Base-by-base conservation (phyloP, 2,329 filamentous ascomycete genomes). In the Cryphonectria nitschkei region DNA sequence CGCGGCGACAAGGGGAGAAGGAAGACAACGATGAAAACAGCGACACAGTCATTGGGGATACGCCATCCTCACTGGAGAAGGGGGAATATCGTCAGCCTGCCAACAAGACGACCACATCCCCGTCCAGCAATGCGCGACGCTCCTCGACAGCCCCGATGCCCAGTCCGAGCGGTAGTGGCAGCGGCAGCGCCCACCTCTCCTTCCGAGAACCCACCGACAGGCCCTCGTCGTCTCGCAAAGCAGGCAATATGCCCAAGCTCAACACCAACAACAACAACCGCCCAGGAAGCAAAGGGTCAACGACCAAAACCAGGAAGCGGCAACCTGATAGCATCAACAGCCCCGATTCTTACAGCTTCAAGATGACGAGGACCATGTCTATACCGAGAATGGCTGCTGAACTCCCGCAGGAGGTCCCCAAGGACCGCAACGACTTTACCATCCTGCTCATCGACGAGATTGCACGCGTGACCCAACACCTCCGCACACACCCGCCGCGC, bases 391-490 rank as follows among this genome's bases (percentile, higher is more conserved):
- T 74, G 14, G 46, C 39, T n/a, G 29, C 61, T 43, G 76, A 81
- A 64, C 75, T 80, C 0, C 79, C 80, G 4, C 76, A 79, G 1
- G 75, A 78, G 8, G 75, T 87, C 2, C 85, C 85, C 0, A 75
- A 75, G 0, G 81, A 84, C 64, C 78, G 83, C 14, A 78, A 83
- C 11, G 83, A 89, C 22, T 87, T 90, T 46, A 87, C 88, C 63
- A 84, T 90, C 50, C 82, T 94, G 5, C 89, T 97, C 13, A 89
- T 93, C 2, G 85, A 89, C 46, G 90, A 92, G 74, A 96, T 97
- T 69, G 84, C 88, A 19, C 84, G 83, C 37, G 88, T 93, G 0
- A 88, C 89, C 1, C 83, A 87, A 64, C 88, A 96, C 76, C 82
- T 92, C 46, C 86, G 87, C 26, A 79, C 83, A 61, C 80, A 84